Evolutionary conservation across 352 stramenopile genomes (phyloP).

Genomic region (Phytopythium boreale): DNA sequence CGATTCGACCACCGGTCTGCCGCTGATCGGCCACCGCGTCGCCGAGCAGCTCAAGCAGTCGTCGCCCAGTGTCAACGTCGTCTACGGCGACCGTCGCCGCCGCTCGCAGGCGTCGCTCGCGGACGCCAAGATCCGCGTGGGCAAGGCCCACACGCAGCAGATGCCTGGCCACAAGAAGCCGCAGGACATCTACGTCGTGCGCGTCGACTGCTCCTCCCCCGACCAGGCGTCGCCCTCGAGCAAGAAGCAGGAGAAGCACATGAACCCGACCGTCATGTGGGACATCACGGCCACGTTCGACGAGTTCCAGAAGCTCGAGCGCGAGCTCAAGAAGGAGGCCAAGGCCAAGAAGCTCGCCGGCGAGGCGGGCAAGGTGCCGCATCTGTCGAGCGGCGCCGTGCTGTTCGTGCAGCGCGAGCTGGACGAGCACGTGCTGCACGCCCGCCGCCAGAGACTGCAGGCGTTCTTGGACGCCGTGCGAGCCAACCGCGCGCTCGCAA

Average conservation of each 20-base stretch:
- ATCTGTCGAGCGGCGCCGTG: slow-evolving; percentile 58
- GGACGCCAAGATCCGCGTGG: slow-evolving; percentile 65
- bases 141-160: slow-evolving; percentile 61
- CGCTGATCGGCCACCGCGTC: slow-evolving; percentile 41
- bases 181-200: slow-evolving; percentile 70
- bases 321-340: slow-evolving; percentile 60
- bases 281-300: slow-evolving; percentile 74
- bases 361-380: slow-evolving; percentile 43
- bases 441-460: slow-evolving; percentile 52
- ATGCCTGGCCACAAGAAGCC: slow-evolving; percentile 33
- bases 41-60: slow-evolving; percentile 36
- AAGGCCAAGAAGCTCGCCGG: slow-evolving; percentile 46
- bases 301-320: slow-evolving; percentile 74
- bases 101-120: slow-evolving; percentile 49
- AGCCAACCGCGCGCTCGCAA: slow-evolving; percentile 40
- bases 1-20: slow-evolving; percentile 11
- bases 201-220: slow-evolving; percentile 55
- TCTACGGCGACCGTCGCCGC: slow-evolving; percentile 48
- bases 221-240: slow-evolving; percentile 7
- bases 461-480: slow-evolving; percentile 58
- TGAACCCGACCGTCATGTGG: slow-evolving; percentile 86
- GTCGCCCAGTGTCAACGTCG: slow-evolving; percentile 47
- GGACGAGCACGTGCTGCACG: slow-evolving; percentile 63
- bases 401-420: slow-evolving; percentile 71
- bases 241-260: slow-evolving; percentile 57